Conservation (phyloP, 208 protist species). For the Leishmania gerbilli region DNA sequence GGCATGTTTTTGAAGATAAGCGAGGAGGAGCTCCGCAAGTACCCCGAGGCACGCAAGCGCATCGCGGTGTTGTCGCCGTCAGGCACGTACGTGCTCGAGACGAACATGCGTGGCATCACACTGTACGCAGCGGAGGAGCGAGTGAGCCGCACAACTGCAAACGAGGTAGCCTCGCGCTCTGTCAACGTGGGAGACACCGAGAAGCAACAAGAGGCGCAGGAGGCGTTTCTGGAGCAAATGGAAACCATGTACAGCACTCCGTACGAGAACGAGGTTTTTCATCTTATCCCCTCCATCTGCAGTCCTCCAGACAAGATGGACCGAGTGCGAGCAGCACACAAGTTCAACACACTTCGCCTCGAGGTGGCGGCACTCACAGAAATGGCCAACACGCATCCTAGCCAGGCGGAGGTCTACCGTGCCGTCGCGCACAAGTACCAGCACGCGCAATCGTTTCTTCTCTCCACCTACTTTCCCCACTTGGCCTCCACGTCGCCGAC, state of each 20-base stretch:
- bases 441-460: conserved; percentile 42
- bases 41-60: conserved; percentile 34
- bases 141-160: conserved; percentile 54
- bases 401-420: conserved; percentile 5
- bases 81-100: conserved; percentile 83
- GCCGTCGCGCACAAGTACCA: conserved; percentile 40
- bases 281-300: conserved; percentile 59
- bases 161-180: conserved; percentile 50
- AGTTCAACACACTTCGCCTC: conserved; percentile 53
- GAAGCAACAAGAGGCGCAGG: conserved; percentile 14
- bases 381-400: conserved; percentile 16
- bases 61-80: conserved; percentile 52
- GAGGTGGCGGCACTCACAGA: conserved; percentile 46
- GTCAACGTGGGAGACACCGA: conserved; percentile 31
- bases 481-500: conserved; percentile 9
- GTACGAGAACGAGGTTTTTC: conserved; percentile 49
- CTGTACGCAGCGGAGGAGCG: conserved; percentile 69
- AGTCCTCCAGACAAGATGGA: conserved; percentile 89
- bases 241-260: conserved; percentile 48
- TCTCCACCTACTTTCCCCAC: conserved; percentile 71
- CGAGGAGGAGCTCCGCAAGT: conserved; percentile 39
- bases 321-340: conserved; percentile 71
- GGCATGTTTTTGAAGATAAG: conserved; percentile 74
- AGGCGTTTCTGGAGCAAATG: conserved; percentile 35
- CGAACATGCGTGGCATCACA: conserved; percentile 75